A percentile compares a stretch with the other conserved stretches of the same genome.
Evolutionary conservation across 768 basidiomycete genomes (phyloP).

Genomic region (Suillus paluster): DNA sequence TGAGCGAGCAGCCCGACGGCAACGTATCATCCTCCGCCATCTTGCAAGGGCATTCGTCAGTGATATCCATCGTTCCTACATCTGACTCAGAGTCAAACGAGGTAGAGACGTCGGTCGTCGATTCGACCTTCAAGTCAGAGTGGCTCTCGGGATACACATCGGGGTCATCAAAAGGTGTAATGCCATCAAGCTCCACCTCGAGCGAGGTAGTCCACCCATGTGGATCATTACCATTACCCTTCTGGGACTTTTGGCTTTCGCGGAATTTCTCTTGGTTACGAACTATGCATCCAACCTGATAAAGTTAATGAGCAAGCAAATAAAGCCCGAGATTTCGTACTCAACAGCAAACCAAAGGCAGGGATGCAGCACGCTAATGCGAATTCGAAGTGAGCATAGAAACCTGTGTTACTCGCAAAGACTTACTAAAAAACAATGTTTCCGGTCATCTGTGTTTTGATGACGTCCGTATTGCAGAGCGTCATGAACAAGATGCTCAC

Average conservation of each 20-base stretch:
- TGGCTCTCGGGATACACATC: background rate
- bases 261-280: background rate
- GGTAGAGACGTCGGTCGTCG: background rate
- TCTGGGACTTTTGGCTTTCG: background rate
- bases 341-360: conserved; percentile 6
- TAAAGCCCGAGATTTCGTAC: background rate
- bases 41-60: background rate
- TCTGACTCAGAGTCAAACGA: no score
- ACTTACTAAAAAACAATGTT: conserved; percentile 28
- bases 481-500: conserved; percentile 24
- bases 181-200: background rate
- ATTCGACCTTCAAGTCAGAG: background rate
- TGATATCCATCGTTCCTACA: background rate
- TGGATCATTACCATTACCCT: background rate
- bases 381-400: background rate
- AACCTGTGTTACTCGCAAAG: background rate
- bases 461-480: conserved; percentile 17
- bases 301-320: background rate
- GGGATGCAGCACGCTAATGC: background rate
- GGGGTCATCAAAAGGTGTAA: background rate
- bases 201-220: background rate
- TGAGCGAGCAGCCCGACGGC: background rate
- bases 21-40: background rate
- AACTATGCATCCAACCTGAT: background rate
- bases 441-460: conserved; percentile 17